These are phyloP conservation scores for Diaporthe ilicicola DNA, from an alignment of 2,329 filamentous ascomycete species.

Conservation along the genomic window DNA sequence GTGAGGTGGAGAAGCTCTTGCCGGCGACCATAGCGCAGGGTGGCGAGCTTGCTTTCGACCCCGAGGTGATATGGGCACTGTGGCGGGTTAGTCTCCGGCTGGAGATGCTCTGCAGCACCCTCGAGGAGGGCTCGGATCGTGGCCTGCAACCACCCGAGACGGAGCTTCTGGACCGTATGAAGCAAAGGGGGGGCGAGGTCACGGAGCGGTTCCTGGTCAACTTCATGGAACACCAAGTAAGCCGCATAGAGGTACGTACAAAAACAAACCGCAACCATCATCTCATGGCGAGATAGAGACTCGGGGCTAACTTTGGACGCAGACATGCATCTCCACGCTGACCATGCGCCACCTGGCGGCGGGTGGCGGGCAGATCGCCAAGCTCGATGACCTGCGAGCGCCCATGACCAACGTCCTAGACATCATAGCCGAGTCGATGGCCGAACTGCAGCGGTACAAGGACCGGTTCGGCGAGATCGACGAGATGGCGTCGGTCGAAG, in stretches of 20 bases:
- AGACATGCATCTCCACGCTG: conserved; percentile 85
- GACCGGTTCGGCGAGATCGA: conserved; percentile 58
- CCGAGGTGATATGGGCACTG: conserved; percentile 85
- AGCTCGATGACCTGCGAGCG: conserved; percentile 76
- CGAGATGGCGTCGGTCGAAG: conserved; percentile 34
- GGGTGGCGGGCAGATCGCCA: conserved; percentile 68
- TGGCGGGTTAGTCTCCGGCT: conserved; percentile 90
- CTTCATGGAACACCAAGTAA: conserved; percentile 94
- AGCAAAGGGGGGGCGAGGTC: conserved; percentile 78
- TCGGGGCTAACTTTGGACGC: conserved; percentile 9
- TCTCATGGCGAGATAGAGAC: not conserved
- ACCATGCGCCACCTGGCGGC: conserved; percentile 80
- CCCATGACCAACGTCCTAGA: conserved; percentile 79
- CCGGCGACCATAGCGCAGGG: conserved; percentile 70
- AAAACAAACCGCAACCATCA: not conserved
- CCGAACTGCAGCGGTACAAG: conserved; percentile 71
- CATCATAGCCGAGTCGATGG: conserved; percentile 67
- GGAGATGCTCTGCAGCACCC: conserved; percentile 89
- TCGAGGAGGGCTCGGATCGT: conserved; percentile 75
- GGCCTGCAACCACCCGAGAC: conserved; percentile 82
- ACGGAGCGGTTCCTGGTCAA: conserved; percentile 88
- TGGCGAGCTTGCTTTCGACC: conserved; percentile 78
- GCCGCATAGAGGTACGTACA: conserved; percentile 84
- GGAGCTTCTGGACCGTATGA: conserved; percentile 77
- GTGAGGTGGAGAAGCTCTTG: conserved; percentile 55